Conservation (phyloP, 768 basidiomycete genomes). For the Amanita polypyramis region DNA sequence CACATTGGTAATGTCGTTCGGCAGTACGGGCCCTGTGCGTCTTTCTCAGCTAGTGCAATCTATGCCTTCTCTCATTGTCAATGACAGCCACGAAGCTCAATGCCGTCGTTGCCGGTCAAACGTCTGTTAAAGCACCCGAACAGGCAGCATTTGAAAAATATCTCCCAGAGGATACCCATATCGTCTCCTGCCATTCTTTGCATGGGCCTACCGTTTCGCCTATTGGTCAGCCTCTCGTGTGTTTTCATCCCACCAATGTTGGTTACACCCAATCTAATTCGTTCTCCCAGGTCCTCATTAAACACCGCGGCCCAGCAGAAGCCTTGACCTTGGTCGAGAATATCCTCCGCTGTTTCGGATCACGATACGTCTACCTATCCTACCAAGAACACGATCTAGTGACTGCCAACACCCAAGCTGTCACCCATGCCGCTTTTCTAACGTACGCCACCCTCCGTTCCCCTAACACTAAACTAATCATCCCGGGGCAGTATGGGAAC, state of each 20-base stretch:
- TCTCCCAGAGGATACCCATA: constrained; percentile 77
- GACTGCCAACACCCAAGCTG: constrained; percentile 97
- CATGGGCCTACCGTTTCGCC: constrained; percentile 90
- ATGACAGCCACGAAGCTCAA: constrained; percentile 77
- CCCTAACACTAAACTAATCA: background rate
- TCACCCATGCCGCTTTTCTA: constrained; percentile 95
- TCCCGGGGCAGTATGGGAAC: constrained; percentile 78
- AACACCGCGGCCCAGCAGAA: constrained; percentile 71
- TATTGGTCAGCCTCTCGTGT: constrained; percentile 81
- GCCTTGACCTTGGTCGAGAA: constrained; percentile 70
- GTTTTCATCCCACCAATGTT: background rate
- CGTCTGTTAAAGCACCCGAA: constrained; percentile 95
- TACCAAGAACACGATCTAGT: constrained; percentile 95
- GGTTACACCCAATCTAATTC: background rate
- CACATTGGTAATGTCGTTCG: constrained; percentile 75
- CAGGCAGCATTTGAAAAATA: constrained; percentile 79
- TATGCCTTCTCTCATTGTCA: background rate
- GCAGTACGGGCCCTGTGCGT: constrained; percentile 86
- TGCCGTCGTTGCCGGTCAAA: constrained; percentile 92
- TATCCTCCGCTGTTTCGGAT: constrained; percentile 70
- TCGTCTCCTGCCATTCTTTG: constrained; percentile 89
- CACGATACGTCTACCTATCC: constrained; percentile 84
- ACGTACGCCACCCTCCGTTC: constrained; percentile 39
- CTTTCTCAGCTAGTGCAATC: background rate
- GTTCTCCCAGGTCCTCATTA: constrained; percentile 65